phyloP scores from a whole-genome alignment of 495 filamentous ascomycete genomes.

The Letharia columbiana region DNA sequence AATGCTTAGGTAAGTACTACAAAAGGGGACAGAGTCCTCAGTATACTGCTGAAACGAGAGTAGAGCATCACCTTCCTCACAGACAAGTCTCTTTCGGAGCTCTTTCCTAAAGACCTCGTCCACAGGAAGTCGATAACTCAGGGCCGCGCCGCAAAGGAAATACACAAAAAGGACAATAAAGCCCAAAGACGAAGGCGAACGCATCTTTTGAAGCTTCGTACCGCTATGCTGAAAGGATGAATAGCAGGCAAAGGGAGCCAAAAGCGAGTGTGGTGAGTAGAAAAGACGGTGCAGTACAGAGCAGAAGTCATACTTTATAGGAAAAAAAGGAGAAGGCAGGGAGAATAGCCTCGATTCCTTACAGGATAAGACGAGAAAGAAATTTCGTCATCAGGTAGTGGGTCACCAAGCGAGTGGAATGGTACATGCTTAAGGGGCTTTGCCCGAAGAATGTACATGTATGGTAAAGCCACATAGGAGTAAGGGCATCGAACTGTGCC shows the following conservation, averaged over 20 bases:
- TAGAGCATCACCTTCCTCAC: slow-evolving; percentile 8
- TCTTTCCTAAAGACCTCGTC: slow-evolving; percentile 4
- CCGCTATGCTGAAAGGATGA: not conserved
- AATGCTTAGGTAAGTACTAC: slow-evolving; percentile 7
- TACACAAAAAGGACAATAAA: not conserved
- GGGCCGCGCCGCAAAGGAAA: not conserved
- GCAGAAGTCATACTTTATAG: not conserved
- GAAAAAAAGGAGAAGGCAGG: not conserved
- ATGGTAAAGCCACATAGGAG: slow-evolving; percentile 1
- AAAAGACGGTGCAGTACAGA: not conserved
- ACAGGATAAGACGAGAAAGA: slow-evolving; percentile 1
- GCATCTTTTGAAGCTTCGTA: slow-evolving; percentile 7
- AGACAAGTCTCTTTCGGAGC: slow-evolving; percentile 12
- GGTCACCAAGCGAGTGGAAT: slow-evolving; percentile 7
- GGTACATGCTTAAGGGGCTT: not conserved
- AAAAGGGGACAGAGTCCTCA: slow-evolving; percentile 14
- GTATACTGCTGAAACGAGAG: slow-evolving; percentile 1
- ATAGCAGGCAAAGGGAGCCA: not conserved
- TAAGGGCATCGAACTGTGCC: slow-evolving; percentile 1
- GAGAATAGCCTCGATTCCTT: slow-evolving; percentile 3
- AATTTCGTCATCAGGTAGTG: not conserved
- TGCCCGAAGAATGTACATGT: not conserved
- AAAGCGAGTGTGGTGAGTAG: slow-evolving; percentile 6
- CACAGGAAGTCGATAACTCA: slow-evolving; percentile 3
- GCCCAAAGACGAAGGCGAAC: slow-evolving; percentile 1